A percentile compares a stretch with the other conserved stretches of the same genome.
phyloP scores from a whole-genome alignment of 768 basidiomycete genomes.

The Hericium alpestre region DNA sequence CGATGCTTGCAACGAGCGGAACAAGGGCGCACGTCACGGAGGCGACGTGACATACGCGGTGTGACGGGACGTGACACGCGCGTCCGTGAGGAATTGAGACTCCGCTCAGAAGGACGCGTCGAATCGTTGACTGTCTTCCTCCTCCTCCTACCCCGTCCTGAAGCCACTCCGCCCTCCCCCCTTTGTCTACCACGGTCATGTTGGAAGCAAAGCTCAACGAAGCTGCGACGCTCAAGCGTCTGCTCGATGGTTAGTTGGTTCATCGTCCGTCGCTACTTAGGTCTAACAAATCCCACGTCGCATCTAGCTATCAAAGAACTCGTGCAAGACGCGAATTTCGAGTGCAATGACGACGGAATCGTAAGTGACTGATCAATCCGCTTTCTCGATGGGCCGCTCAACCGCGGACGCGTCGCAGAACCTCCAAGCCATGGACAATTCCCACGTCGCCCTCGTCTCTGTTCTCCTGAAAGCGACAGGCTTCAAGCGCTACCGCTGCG shows the following conservation, averaged over 20 bases:
- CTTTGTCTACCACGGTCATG: constrained; percentile 31
- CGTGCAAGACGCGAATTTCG: constrained; percentile 95
- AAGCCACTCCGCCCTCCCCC: neutral
- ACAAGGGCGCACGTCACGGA: neutral
- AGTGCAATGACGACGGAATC: constrained; percentile 93
- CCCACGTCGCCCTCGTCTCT: constrained; percentile 93
- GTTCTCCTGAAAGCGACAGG: constrained; percentile 71
- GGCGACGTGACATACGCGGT: constrained; percentile 2
- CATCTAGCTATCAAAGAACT: constrained; percentile 87
- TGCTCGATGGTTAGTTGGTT: constrained; percentile 69
- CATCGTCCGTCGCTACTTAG: neutral
- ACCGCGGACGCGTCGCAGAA: constrained; percentile 28
- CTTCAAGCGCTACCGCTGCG: constrained; percentile 86
- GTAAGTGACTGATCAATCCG: constrained; percentile 25
- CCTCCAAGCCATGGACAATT: constrained; percentile 99
- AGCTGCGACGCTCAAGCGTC: constrained; percentile 82
- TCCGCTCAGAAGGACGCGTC: neutral
- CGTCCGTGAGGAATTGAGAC: neutral
- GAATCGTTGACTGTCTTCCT: neutral
- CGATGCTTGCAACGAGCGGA: too few species aligned
- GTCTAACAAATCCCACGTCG: constrained; percentile 1
- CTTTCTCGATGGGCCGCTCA: neutral
- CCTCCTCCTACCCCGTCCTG: neutral
- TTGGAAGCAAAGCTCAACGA: constrained; percentile 86
- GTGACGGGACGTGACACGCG: neutral